phyloP scores from a whole-genome alignment of 2,329 filamentous ascomycete genomes.

The Knoxdaviesia proteae region DNA sequence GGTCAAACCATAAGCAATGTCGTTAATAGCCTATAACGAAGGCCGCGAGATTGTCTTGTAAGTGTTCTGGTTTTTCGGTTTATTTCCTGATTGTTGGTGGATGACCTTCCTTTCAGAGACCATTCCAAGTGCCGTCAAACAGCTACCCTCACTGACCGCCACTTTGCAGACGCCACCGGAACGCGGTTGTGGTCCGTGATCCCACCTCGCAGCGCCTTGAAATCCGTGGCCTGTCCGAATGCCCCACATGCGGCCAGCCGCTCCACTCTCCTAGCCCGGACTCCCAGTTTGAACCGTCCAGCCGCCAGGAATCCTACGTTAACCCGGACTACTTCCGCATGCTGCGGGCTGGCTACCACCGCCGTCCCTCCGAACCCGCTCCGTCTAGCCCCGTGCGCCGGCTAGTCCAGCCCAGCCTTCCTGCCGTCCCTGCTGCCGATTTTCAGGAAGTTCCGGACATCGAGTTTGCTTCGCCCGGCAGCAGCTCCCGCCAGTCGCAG shows the following conservation, averaged over 20 bases:
- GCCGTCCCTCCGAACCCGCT: constrained; percentile 19
- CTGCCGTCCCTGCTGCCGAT: constrained; percentile 1
- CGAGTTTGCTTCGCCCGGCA: too few relatives aligned
- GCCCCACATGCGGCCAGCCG: constrained; percentile 77
- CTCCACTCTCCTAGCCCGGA: constrained; percentile 30
- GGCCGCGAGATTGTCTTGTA: constrained; percentile 66
- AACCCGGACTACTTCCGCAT: constrained; percentile 91
- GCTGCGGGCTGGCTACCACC: constrained; percentile 40
- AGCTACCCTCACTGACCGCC: background rate
- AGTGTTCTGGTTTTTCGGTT: constrained; percentile 14
- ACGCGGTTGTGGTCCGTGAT: constrained; percentile 83
- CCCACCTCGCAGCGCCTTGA: constrained; percentile 67
- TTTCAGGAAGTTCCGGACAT: background rate
- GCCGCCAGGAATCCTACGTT: constrained; percentile 46
- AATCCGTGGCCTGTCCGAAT: constrained; percentile 57
- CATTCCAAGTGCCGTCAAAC: background rate
- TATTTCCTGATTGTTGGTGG: background rate
- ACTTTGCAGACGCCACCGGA: constrained; percentile 56
- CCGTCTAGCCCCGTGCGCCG: constrained; percentile 33
- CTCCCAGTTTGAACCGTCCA: constrained; percentile 23
- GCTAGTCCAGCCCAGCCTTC: constrained; percentile 24
- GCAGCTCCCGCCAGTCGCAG: constrained; percentile 2
- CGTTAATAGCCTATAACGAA: constrained; percentile 59
- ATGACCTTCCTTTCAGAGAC: too few relatives aligned
- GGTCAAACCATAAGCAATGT: constrained; percentile 19